Conservation (phyloP, 2,329 filamentous ascomycete genomes). For the Botrytis cinerea region DNA sequence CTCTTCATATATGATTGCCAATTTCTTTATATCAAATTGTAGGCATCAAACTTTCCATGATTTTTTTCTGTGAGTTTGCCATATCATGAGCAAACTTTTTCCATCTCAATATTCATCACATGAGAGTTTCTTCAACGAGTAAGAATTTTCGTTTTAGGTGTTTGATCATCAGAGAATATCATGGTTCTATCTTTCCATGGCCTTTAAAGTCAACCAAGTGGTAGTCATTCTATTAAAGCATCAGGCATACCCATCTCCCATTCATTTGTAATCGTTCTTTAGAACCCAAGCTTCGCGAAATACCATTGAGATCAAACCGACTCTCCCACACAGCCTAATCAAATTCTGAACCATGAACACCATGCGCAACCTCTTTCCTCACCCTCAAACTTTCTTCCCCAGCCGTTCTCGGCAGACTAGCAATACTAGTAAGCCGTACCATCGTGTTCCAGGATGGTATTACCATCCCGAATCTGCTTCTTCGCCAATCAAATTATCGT, state of each 20-base stretch:
- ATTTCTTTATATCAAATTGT: neutral
- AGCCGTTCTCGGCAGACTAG: neutral
- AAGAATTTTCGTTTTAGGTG: accelerated
- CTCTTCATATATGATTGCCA: neutral
- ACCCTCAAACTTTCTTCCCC: neutral
- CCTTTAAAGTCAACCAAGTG: neutral
- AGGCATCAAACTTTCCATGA: neutral
- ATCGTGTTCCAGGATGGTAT: neutral
- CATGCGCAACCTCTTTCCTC: neutral
- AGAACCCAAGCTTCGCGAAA: neutral
- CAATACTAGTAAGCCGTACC: neutral
- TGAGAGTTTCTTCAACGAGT: neutral
- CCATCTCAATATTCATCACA: neutral
- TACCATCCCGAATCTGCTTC: neutral
- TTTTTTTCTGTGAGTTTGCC: neutral
- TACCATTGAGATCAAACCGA: neutral
- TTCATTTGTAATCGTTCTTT: neutral
- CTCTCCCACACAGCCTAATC: too few species aligned
- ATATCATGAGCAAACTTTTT: neutral
- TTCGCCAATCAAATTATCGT: neutral
- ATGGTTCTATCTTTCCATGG: neutral
- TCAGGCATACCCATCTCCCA: neutral
- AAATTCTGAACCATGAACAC: neutral
- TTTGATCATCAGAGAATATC: neutral
- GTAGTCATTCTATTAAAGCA: neutral